These are phyloP conservation scores for Paramecium tetraurelia DNA, from an alignment of 73 alveolate genomes.

Conservation along the genomic window DNA sequence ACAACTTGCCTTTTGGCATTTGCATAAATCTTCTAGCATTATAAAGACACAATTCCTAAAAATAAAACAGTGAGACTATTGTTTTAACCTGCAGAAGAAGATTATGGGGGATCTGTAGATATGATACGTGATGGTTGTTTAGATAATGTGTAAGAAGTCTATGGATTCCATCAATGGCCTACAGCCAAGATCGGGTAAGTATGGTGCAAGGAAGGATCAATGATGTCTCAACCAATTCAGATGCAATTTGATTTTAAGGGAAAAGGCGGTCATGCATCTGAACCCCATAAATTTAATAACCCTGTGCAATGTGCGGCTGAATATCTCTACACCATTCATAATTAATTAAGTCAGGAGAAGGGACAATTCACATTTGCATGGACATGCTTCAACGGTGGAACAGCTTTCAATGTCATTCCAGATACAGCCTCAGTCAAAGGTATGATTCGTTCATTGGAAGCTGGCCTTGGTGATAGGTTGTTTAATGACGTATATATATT, in stretches of 20 bases:
- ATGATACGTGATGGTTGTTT: constrained; percentile 70
- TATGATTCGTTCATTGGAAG: constrained; percentile 65
- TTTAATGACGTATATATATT: constrained; percentile 10
- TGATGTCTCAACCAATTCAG: constrained; percentile 66
- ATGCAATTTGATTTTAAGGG: constrained; percentile 64
- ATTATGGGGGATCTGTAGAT: constrained; percentile 66
- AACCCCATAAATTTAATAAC: constrained; percentile 64
- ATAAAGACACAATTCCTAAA: constrained; percentile 56
- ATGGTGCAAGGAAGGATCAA: constrained; percentile 60
- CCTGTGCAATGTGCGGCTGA: constrained; percentile 65
- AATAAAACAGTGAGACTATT: constrained; percentile 64
- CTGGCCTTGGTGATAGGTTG: constrained; percentile 51
- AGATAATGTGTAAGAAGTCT: constrained; percentile 70
- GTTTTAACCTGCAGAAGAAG: constrained; percentile 77
- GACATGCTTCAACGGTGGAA: constrained; percentile 68
- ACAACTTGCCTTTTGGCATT: constrained; percentile 66
- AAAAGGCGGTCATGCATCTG: constrained; percentile 76
- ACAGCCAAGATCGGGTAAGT: constrained; percentile 63
- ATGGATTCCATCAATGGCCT: constrained; percentile 71
- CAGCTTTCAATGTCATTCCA: constrained; percentile 74
- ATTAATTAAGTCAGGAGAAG: constrained; percentile 14
- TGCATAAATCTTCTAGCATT: constrained; percentile 55
- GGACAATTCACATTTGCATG: constrained; percentile 60
- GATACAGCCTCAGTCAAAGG: constrained; percentile 69
- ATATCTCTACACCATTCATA: constrained; percentile 42